Base-by-base conservation (phyloP, 2,329 filamentous ascomycete genomes). In the Lachnellula willkommii region DNA sequence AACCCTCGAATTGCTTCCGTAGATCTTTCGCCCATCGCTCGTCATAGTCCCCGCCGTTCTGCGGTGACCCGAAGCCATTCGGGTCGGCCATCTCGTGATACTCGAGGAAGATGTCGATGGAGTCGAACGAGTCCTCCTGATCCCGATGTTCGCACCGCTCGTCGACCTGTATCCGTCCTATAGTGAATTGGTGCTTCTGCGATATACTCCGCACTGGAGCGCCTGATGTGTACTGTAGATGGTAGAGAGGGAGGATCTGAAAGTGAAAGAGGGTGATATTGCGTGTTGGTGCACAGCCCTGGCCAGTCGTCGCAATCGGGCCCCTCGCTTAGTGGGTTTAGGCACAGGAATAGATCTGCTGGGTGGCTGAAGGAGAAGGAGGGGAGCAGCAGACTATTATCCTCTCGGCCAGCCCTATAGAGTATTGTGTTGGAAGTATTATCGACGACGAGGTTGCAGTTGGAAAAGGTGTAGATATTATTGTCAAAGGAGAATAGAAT, bases 1-100 rank as follows among this genome's bases (percentile, higher is more conserved):
- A 77, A 62, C 91, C 87, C 70, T 95, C 90, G 72, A 96, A 96
- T 68, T 90, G 88, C 66, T 87, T 77, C 51, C 89, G 87, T 66
- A 97, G 77, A 57, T 91, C 89, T 66, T 83, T 80, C 26, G 91
- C 90, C 84, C 86, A 89, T 67, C 82, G 80, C 68, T 91, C 88
- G 68, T 87, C 86, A 66, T 83, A 66, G 11, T 69, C 62, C 5
- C 59, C 58, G 36, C 50, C 52, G 39, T 59, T 53, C 50, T 62
- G 64, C 42, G 57, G 48, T 35, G 58, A 53, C 17, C 55, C 55
- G 51, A 50, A 54, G 28, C 53, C 56, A 50, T 59, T 63, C 40
- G 59, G 58, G 62, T 66, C 65, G 43, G 64, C 63, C 68, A 69
- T 68, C 28, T 42, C 46, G 57, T 63, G 57, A 59, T 52, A 58